phyloP scores from a whole-genome alignment of 345 rosid genomes.

The Murraya koenigii region DNA sequence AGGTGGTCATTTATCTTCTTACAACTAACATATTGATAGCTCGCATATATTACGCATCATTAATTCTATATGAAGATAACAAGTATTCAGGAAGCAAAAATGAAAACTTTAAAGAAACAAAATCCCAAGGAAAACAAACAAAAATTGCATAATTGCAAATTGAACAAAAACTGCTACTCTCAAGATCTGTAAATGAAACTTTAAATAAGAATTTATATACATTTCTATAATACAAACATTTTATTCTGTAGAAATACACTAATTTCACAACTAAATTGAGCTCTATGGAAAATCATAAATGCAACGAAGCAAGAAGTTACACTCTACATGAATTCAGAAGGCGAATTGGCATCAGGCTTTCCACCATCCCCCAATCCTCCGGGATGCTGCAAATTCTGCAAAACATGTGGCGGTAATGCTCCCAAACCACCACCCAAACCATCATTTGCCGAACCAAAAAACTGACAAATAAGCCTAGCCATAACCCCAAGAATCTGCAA shows the following conservation, averaged over 20 bases:
- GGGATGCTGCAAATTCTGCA: constrained; percentile 69
- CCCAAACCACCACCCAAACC: constrained; percentile 53
- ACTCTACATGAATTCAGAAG: constrained; percentile 60
- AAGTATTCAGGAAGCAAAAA: not conserved
- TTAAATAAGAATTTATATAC: not conserved
- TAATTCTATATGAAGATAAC: not conserved
- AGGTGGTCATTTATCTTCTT: not conserved
- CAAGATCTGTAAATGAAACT: not conserved
- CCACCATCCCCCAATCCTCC: constrained; percentile 49
- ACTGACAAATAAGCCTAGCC: constrained; percentile 65
- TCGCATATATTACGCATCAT: not conserved
- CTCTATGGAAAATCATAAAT: not conserved
- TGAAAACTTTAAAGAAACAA: not conserved
- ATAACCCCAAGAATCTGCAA: constrained; percentile 68
- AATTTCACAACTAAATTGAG: not conserved
- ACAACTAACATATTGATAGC: not conserved
- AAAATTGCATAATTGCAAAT: not conserved
- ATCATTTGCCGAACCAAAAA: constrained; percentile 54
- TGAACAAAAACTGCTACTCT: not conserved
- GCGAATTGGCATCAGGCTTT: constrained; percentile 67
- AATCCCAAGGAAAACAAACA: not conserved
- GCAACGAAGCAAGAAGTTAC: not conserved
- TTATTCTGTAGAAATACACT: not conserved
- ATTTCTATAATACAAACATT: not conserved
- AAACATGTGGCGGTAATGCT: constrained; percentile 55